Evolutionary conservation across 495 filamentous ascomycete genomes (phyloP).

Genomic region (Penicillium taxi): DNA sequence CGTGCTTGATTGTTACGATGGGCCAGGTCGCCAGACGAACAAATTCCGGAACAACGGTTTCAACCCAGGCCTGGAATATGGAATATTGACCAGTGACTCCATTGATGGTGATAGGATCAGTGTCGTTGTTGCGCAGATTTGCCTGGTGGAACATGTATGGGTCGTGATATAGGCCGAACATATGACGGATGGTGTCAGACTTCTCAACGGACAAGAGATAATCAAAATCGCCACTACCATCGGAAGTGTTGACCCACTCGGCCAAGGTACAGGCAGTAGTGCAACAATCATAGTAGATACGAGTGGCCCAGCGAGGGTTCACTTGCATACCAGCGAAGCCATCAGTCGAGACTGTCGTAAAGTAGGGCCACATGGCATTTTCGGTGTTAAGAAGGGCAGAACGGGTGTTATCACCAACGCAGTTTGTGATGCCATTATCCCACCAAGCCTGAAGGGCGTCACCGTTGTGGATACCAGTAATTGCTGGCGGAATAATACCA

Average conservation of each 20-base stretch:
- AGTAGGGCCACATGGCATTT: slow-evolving; percentile 49
- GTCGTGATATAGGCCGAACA: slow-evolving; percentile 48
- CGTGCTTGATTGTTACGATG: slow-evolving; percentile 30
- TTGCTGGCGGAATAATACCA: slow-evolving; percentile 56
- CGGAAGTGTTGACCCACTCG: slow-evolving; percentile 56
- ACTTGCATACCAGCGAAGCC: slow-evolving; percentile 51
- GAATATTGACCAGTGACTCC: slow-evolving; percentile 41
- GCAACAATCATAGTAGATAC: slow-evolving; percentile 60
- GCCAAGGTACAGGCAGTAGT: slow-evolving; percentile 45
- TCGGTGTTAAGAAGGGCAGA: slow-evolving; percentile 39
- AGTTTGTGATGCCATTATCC: slow-evolving; percentile 51
- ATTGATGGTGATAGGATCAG: slow-evolving; percentile 43
- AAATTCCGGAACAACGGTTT: slow-evolving; percentile 49
- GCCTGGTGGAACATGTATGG: slow-evolving; percentile 48
- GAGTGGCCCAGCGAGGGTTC: slow-evolving; percentile 54
- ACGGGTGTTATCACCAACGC: slow-evolving; percentile 47
- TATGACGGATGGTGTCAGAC: slow-evolving; percentile 45
- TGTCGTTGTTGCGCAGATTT: slow-evolving; percentile 48
- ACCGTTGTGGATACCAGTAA: slow-evolving; percentile 58
- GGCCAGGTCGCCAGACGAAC: slow-evolving; percentile 52
- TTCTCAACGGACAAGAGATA: slow-evolving; percentile 43
- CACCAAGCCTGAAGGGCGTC: slow-evolving; percentile 53
- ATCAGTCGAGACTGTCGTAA: slow-evolving; percentile 40
- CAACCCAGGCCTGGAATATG: slow-evolving; percentile 56
- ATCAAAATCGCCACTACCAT: slow-evolving; percentile 40